Base-by-base conservation (phyloP, 768 basidiomycete species). In the Dentipellis sp. region DNA sequence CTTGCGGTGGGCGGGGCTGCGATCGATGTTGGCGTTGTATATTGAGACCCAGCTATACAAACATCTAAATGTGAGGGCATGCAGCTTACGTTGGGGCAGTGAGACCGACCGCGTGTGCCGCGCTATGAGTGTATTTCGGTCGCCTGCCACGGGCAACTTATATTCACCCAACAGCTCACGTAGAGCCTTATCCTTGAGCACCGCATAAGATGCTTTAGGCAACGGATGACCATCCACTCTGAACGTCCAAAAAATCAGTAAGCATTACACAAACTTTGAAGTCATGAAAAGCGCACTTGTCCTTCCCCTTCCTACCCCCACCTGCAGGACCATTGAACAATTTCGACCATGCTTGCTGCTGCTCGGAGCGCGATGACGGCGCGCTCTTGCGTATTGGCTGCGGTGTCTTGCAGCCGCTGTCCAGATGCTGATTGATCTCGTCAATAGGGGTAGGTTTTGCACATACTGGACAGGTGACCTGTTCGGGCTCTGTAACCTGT, bases 371-470 rank as follows among this genome's bases (percentile, higher is more conserved):
- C 16, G 50, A 52, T 11, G 8, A 16, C 3, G 52, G 19, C 23
- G 48, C 21, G 29, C 6, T 29, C 29, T 29, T 29, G 3, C 29
- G 29, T 29, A 29, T 29, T 29, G 29, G 29, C 17, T 17, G 47
- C 19, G 56, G 52, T 22, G 14, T 35, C 52, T 60, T 64, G 50
- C 72, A 74, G 1, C 66, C 65, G 55, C 64, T 62, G 39, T 74
- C 72, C 38, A 74, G 59, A 49, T 74, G 73, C 7, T 62, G 49
- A 14, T 72, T 69, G 45, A 74, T 69, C 29, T 29, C 29, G 29
- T 29, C 29, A 29, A 29, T 29, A 29, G 29, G 29, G 29, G 29
- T 29, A 29, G 29, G 6, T 6, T 29, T 59, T 52, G 40, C 50
- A 35, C 23, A 21, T 21, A 46, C 37, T 35, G 37, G 12, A 47